Evolutionary conservation across 257 asterid genomes (phyloP), one percentile per base, ranked within the genome.

Genomic region (Ballota nigra): DNA sequence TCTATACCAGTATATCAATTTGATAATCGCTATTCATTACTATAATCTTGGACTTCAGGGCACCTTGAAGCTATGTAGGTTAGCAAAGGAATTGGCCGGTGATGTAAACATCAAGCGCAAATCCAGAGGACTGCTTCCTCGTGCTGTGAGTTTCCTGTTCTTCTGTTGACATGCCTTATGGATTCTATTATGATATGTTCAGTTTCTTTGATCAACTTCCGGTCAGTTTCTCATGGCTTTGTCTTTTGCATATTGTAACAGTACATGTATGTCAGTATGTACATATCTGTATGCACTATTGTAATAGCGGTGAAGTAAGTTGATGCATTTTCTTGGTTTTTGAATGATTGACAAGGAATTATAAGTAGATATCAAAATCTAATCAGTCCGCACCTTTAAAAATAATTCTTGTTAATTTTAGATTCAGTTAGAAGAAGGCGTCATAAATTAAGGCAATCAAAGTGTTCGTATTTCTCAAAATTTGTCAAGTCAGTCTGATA

Each of bases 111-210:
- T 82, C 85, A 95, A 90, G 74, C 98, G 96, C 75, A 87, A 73
- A 82, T 82, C 90, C 74, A 92, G 71, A 86, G 98, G 99, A 75
- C 80, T 95, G 74, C 92, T 95, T 56, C 98, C 99, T 73, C 98
- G 99, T 33, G 87, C 96, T 23, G 99, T 94, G 84, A 89, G 97
- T 86, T 71, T 75, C 28, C 70, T 56, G 28, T 78, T 58, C 24
- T 43, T 59, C 29, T n/a, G 20, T 40, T 75, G 4, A n/a, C 63
- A 13, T 34, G 34, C 59, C 34, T 49, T 6, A 4, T 22, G 12
- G 2, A 52, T 72, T 47, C 61, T 74, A 38, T 49, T 29, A 26
- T 43, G 71, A 71, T 49, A n/a, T 57, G 43, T 36, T 36, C 43
- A 8, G 43, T 26, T 26, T 26, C 29, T 26, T 26, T 26, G 29